Evolutionary conservation across 176 grass and related monocot species (phyloP), one percentile per base, ranked within the genome.

Genomic region (Phoenix dactylifera): DNA sequence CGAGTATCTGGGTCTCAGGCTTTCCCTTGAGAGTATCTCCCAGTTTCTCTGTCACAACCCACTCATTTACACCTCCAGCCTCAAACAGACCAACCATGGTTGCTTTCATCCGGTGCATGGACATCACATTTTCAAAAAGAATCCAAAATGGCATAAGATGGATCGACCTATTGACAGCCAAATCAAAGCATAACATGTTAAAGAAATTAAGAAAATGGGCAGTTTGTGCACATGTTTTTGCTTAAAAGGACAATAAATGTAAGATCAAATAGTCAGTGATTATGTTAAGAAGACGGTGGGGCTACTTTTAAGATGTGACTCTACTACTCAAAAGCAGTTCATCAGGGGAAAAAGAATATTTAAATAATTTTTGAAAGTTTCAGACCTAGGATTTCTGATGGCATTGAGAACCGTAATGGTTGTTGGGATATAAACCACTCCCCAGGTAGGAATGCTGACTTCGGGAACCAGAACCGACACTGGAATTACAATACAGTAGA

Each of bases 61-160:
- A 98, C 64, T 98, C 93, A 16, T 92, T 83, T 64, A 97, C 87
- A 15, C 77, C 62, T 62, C 81, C 87, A 3, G 81, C 60, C 69
- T 97, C 87, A 15, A 98, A 61, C 35, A 98, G 80, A 73, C 93
- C 93, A 7, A 98, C 81, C n/a, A 92, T 65, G 4, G 79, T 78
- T 0, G 93, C 87, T 79, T 88, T 92, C 17, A 81, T 85, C 59
- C 93, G 84, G 73, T 98, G 93, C 78, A 92, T 88, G 1, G 93
- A 90, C 93, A 98, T 98, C 0, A 98, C 93, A 64, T 98, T 98
- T 73, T 98, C 87, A 69, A 88, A 98, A 62, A 98, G 71, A 64
- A 98, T 85, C 93, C 93, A 97, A 67, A 91, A 83, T 60, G 93
- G 93, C 63, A 97, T 85, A 76, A 80, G 89, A 68, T 88, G 76